Percentiles rank a stretch among this genome's conserved stretches.
phyloP scores from a whole-genome alignment of 345 rosid genomes.

The Eucalyptus coolabah region DNA sequence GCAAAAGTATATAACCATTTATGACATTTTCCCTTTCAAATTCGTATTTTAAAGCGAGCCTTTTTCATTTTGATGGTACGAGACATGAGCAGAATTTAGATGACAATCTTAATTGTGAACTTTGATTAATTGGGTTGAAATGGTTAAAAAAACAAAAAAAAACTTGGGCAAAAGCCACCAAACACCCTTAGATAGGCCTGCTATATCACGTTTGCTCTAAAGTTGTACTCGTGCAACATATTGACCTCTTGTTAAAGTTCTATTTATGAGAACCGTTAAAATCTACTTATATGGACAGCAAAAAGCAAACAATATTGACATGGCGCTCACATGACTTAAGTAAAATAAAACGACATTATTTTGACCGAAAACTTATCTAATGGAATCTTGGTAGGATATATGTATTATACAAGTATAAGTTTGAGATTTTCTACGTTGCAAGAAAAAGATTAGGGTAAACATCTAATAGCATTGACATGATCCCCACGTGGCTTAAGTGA shows the following conservation, averaged over 20 bases:
- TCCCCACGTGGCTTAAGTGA: background rate
- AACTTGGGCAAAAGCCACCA: background rate
- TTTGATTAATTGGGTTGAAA: background rate
- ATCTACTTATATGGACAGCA: background rate
- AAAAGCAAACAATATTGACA: no score
- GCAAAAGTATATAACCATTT: no score
- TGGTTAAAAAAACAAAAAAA: background rate
- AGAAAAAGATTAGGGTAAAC: no score
- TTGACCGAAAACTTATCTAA: no score
- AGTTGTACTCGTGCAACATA: no score
- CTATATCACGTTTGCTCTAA: no score
- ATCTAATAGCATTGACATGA: no score
- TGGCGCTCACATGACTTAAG: background rate
- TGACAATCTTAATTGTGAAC: background rate
- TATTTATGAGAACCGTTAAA: no score
- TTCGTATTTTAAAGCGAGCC: background rate
- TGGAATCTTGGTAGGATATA: background rate
- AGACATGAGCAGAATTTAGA: background rate
- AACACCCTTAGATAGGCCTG: background rate
- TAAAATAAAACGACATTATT: no score
- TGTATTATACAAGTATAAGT: no score
- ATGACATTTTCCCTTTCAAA: no score
- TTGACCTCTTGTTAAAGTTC: no score
- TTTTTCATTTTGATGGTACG: background rate
- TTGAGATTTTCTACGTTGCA: fast-evolving